Percentiles rank a stretch among this genome's conserved stretches.
phyloP scores from a whole-genome alignment of 169 alveolate species.

The Cryptosporidium andersoni region DNA sequence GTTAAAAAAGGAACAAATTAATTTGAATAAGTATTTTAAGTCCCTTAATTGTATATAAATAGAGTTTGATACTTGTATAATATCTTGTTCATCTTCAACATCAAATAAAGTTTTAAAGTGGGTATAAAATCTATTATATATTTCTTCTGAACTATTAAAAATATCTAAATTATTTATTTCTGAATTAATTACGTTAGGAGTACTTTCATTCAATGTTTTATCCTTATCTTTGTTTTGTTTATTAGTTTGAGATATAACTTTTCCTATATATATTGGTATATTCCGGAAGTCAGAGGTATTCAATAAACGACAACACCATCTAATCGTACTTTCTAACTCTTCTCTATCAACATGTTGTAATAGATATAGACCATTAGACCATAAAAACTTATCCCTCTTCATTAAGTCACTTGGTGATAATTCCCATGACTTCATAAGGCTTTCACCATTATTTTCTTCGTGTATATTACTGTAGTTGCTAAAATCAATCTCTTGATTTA shows the following conservation, averaged over 20 bases:
- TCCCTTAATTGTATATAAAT: slow-evolving; percentile 57
- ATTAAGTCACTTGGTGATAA: slow-evolving; percentile 54
- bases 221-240: background rate
- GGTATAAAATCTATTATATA: slow-evolving; percentile 53
- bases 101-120: slow-evolving; percentile 64
- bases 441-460: background rate
- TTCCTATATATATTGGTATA: slow-evolving; percentile 42
- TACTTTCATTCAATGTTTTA: no score
- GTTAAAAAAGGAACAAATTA: slow-evolving; percentile 12
- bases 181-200: background rate
- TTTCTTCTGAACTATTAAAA: background rate
- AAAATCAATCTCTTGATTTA: background rate
- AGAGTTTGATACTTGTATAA: slow-evolving; percentile 62
- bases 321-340: slow-evolving; percentile 47
- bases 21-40: slow-evolving; percentile 41
- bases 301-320: slow-evolving; percentile 61
- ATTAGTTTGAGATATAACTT: background rate
- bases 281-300: slow-evolving; percentile 54
- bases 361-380: slow-evolving; percentile 60
- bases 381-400: slow-evolving; percentile 58
- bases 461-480: background rate
- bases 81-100: slow-evolving; percentile 62
- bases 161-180: background rate
- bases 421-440: background rate
- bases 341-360: slow-evolving; percentile 33